Base-by-base conservation (phyloP, 176 grass and related monocot species). In the Eragrostis nindensis region DNA sequence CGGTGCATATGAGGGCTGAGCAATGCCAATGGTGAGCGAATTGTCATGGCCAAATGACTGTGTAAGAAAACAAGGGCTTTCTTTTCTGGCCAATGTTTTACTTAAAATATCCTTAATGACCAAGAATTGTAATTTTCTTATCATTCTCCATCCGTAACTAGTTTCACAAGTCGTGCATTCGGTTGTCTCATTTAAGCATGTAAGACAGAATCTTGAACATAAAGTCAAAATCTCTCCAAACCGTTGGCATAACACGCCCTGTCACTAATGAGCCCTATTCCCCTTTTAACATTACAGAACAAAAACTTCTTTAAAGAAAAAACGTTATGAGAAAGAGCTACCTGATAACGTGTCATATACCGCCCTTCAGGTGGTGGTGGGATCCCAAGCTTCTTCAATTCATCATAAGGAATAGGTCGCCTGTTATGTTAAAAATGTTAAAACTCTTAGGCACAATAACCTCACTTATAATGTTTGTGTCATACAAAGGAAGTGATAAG, bases 321-420 rank as follows among this genome's bases (percentile, higher is more conserved):
- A 56, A 7, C 38, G 38, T 22, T 14, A 74, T 24, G 52, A n/a
- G 27, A 74, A 71, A 80, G 3, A 25, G 9, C 21, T 69, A 92
- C 95, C 92, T 98, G 85, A 87, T 81, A 92, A 75, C 92, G 90
- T 47, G 90, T 75, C 87, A 94, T 87, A 86, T 98, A 98, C 43
- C 53, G 77, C 30, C 90, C 92, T 74, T 94, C 92, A 50, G 88
- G 90, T 73, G 95, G 95, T 9, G 90, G 92, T 87, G 88, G 86
- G 67, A 98, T 98, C 67, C 95, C 92, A 10, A 98, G 95, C 67
- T 73, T 92, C 78, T 98, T 87, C 18, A 98, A 76, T 85, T 98
- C 95, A 17, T 92, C 90, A 65, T 98, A 50, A 47, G 95, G 95
- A 77, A 98, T 98, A 39, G 86, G 87, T 44, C 92, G 77, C 81